phyloP scores from a whole-genome alignment of 257 asterid species.

The Solanum tacnaense region DNA sequence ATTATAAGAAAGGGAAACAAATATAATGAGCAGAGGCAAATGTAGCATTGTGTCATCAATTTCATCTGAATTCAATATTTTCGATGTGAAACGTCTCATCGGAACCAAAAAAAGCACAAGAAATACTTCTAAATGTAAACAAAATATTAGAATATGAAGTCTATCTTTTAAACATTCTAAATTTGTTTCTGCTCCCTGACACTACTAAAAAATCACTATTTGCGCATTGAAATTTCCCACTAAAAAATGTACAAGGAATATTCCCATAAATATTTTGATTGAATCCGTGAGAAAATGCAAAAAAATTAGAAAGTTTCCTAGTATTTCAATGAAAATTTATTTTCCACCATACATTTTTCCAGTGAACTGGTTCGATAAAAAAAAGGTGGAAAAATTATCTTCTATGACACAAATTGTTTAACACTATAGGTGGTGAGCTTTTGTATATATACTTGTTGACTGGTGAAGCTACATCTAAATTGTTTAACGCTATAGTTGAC shows the following conservation, averaged over 20 bases:
- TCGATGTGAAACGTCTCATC: neutral
- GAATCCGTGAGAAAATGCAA: too few species aligned
- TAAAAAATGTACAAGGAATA: too few species aligned
- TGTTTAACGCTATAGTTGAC: neutral
- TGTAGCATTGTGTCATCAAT: neutral
- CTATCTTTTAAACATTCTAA: neutral
- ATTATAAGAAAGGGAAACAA: neutral
- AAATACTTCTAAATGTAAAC: neutral
- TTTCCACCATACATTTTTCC: too few species aligned
- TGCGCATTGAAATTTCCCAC: too few species aligned
- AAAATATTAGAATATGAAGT: neutral
- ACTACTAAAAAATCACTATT: neutral
- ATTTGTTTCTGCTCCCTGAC: neutral
- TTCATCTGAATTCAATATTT: neutral
- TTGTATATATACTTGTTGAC: neutral
- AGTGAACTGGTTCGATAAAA: rapidly evolving
- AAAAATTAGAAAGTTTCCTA: too few species aligned
- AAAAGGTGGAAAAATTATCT: too few species aligned
- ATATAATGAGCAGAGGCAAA: neutral
- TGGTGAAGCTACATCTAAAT: neutral
- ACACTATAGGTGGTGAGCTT: neutral
- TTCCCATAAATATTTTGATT: too few species aligned
- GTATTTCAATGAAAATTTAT: too few species aligned
- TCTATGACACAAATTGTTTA: neutral
- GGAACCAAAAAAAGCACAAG: neutral